Evolutionary conservation across 1,284 basidiomycete species (phyloP).

Genomic region (Prillingera fragicola): DNA sequence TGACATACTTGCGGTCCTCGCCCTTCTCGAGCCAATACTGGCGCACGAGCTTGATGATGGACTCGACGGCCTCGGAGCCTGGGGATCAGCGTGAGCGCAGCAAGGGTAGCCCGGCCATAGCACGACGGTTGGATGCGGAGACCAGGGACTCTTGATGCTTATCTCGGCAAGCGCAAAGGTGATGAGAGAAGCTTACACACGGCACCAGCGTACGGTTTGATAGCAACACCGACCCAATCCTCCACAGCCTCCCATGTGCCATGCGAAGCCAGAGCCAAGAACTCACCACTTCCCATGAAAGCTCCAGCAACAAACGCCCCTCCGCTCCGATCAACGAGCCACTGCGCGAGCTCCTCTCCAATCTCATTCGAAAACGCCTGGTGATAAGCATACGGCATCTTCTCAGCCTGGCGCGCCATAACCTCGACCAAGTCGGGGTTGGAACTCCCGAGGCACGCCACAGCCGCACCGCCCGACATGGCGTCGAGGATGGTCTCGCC

Average conservation of each 20-base stretch:
- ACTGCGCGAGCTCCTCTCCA: constrained; percentile 24
- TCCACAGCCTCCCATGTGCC: too few species aligned
- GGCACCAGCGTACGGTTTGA: too few species aligned
- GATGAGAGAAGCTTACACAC: too few species aligned
- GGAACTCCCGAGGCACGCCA: constrained; percentile 67
- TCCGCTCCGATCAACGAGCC: constrained; percentile 18
- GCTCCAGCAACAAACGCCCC: constrained; percentile 28
- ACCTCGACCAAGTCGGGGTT: constrained; percentile 54
- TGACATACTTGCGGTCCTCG: constrained; percentile 70
- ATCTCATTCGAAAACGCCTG: constrained; percentile 15
- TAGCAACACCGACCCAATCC: too few species aligned
- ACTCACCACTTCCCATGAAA: constrained; percentile 26
- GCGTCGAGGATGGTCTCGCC: constrained; percentile 30
- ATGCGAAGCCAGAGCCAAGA: too few species aligned
- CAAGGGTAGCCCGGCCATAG: too few species aligned
- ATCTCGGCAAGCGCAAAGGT: too few species aligned
- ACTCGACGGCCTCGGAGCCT: constrained; percentile 35
- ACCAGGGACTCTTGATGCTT: too few species aligned
- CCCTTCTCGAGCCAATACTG: constrained; percentile 56
- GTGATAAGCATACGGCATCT: constrained; percentile 32
- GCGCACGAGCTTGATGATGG: constrained; percentile 29
- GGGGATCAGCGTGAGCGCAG: background rate
- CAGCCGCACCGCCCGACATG: constrained; percentile 66
- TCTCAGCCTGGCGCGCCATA: constrained; percentile 21
- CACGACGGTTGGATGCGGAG: too few species aligned